phyloP scores from a whole-genome alignment of 805 yeast genomes.

The Suhomyces vadensis region DNA sequence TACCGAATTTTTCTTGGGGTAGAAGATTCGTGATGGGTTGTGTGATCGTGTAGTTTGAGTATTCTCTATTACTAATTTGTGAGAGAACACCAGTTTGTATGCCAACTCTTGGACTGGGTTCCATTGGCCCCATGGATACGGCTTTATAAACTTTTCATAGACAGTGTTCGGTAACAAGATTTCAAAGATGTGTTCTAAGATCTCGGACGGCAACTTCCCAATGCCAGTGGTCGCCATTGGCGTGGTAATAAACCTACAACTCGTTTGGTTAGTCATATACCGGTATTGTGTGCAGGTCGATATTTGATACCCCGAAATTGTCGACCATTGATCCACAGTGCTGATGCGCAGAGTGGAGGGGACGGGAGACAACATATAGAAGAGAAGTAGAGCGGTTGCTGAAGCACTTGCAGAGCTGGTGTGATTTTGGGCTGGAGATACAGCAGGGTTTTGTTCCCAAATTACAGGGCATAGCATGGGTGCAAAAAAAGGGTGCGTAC shows the following conservation, averaged over 20 bases:
- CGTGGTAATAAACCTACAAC: neutral
- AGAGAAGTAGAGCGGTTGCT: too few relatives aligned
- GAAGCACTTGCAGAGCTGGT: too few relatives aligned
- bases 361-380: too few relatives aligned
- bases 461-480: neutral
- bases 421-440: too few relatives aligned
- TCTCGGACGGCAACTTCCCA: slow-evolving; percentile 13
- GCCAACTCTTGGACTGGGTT: slow-evolving; percentile 10
- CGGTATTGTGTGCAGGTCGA: neutral
- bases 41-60: neutral
- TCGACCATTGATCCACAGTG: too few relatives aligned
- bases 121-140: slow-evolving; percentile 6
- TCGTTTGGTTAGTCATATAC: too few relatives aligned
- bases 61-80: slow-evolving; percentile 8
- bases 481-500: slow-evolving; percentile 1
- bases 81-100: slow-evolving; percentile 7
- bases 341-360: too few relatives aligned
- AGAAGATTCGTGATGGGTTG: slow-evolving; percentile 9
- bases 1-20: slow-evolving; percentile 4
- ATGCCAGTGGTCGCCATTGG: neutral
- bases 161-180: slow-evolving; percentile 8
- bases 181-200: slow-evolving; percentile 9
- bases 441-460: neutral
- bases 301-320: too few relatives aligned
- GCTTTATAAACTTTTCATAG: slow-evolving; percentile 13